These are phyloP conservation scores for Backusella morwellensis DNA, from an alignment of 192 early-diverging fungal genomes.

Conservation along the genomic window DNA sequence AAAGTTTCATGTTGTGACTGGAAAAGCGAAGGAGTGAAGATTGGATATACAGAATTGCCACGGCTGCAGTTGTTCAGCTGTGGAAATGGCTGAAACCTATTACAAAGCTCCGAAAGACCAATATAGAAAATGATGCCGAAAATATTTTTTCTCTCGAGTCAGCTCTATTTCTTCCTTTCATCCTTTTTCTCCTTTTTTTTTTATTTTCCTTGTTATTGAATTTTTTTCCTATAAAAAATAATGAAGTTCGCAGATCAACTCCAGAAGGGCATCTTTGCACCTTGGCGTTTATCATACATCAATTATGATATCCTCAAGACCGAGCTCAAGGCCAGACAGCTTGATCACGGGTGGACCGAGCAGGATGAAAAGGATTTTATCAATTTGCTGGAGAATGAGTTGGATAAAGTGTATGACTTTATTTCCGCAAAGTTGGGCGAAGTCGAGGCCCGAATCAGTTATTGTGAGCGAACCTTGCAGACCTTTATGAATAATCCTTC, in stretches of 20 bases:
- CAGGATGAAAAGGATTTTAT: conserved; percentile 81
- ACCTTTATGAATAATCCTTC: conserved; percentile 47
- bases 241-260: conserved; percentile 93
- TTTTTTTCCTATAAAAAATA: background rate
- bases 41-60: background rate
- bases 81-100: background rate
- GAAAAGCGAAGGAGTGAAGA: background rate
- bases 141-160: background rate
- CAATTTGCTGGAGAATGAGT: conserved; percentile 79
- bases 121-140: background rate
- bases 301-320: conserved; percentile 85
- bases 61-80: background rate
- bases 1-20: background rate
- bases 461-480: conserved; percentile 61
- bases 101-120: background rate
- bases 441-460: conserved; percentile 68
- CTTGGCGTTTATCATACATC: conserved; percentile 83
- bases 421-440: conserved; percentile 73
- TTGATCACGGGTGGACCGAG: conserved; percentile 53
- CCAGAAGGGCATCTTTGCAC: conserved; percentile 59
- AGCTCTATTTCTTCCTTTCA: background rate
- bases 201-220: background rate
- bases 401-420: conserved; percentile 82
- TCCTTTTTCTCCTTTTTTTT: background rate
- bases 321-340: conserved; percentile 69